Evolutionary conservation across 495 filamentous ascomycete genomes (phyloP).

Genomic region (Lentithecium fluviatile): DNA sequence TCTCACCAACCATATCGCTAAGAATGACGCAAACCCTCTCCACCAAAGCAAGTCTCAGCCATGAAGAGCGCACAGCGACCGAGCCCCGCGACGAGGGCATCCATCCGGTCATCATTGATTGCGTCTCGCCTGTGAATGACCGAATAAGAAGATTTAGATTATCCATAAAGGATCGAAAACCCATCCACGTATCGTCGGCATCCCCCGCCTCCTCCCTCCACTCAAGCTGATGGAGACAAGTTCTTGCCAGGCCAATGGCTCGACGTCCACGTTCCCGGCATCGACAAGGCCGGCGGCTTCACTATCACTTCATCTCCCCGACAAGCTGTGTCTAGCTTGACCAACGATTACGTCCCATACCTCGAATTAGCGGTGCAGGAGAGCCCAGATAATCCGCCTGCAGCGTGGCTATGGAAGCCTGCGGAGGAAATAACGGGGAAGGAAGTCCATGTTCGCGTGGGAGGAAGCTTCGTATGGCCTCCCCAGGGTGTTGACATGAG

Average conservation of each 20-base stretch:
- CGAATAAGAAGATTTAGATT: conserved; percentile 34
- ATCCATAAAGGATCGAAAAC: conserved; percentile 20
- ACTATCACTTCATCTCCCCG: conserved; percentile 76
- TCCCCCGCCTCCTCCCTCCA: neutral
- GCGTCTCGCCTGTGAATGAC: conserved; percentile 47
- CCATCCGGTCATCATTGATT: conserved; percentile 27
- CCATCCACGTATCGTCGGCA: conserved; percentile 28
- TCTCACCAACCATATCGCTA: neutral
- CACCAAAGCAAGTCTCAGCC: conserved; percentile 35
- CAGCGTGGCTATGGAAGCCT: conserved; percentile 71
- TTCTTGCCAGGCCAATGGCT: conserved; percentile 91
- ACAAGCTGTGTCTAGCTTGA: conserved; percentile 25
- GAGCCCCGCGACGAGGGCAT: conserved; percentile 62
- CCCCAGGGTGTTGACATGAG: conserved; percentile 48
- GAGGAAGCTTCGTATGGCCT: conserved; percentile 79
- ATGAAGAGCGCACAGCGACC: conserved; percentile 66
- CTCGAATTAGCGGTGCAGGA: conserved; percentile 74
- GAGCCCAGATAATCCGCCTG: conserved; percentile 64
- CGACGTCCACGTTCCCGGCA: conserved; percentile 69
- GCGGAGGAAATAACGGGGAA: conserved; percentile 54
- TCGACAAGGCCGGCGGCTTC: conserved; percentile 74
- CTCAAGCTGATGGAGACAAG: conserved; percentile 40
- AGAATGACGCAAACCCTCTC: conserved; percentile 10
- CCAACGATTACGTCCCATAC: conserved; percentile 42
- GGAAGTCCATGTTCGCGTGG: conserved; percentile 65